Conservation (phyloP, 106 monocot species). For the Dendrobium catenatum region DNA sequence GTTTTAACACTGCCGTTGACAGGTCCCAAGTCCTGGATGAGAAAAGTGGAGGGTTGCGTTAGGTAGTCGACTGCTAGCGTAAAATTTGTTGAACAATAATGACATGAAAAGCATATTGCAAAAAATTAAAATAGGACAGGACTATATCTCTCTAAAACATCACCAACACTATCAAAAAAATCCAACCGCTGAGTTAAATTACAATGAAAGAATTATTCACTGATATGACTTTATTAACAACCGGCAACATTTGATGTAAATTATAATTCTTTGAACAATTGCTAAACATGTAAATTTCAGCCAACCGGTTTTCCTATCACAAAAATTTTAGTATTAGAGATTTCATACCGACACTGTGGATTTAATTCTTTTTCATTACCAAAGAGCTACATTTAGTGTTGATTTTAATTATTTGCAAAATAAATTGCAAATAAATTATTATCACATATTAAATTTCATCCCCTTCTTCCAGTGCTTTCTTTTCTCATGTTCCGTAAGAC, state of each 20-base stretch:
- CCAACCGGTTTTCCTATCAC: not conserved
- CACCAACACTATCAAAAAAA: not conserved
- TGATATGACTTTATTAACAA: not conserved
- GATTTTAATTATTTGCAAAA: not conserved
- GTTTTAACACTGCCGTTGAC: too few species aligned
- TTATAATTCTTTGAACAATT: not conserved
- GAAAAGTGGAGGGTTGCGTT: too few species aligned
- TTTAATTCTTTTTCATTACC: not conserved
- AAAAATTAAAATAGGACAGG: not conserved
- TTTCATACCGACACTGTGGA: not conserved
- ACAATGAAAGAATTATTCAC: not conserved
- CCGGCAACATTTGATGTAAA: not conserved
- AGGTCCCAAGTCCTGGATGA: too few species aligned
- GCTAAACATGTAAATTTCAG: not conserved
- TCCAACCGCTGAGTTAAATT: not conserved
- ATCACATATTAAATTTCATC: not conserved
- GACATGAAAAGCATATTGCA: not conserved
- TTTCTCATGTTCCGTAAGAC: not conserved
- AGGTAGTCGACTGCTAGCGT: too few species aligned
- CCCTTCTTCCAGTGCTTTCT: not conserved
- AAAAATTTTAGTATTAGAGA: not conserved
- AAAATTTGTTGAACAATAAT: too few species aligned
- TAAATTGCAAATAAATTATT: not conserved
- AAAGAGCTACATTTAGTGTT: not conserved
- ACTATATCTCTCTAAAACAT: not conserved